Base-by-base conservation (phyloP, 352 stramenopile genomes). In the Pythium dissotocum region DNA sequence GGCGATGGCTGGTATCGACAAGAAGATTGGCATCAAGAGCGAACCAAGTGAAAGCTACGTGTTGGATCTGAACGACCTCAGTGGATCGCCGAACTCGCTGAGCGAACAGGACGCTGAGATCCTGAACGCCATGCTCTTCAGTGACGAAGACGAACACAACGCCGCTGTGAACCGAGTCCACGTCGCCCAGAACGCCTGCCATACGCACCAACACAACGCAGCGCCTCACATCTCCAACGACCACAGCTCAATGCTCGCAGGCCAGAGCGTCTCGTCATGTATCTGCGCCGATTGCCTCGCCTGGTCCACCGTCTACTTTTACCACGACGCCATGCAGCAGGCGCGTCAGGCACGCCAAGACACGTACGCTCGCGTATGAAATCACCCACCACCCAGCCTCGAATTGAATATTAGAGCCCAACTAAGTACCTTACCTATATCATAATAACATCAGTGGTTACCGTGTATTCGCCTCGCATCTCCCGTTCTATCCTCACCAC, bases 61-160 rank as follows among this genome's bases (percentile, higher is more conserved):
- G 18, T 3, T 61, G 7, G 33, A 51, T 52, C 63, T 69, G 30
- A 6, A 56, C 6, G 63, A 69, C 33, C 54, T 46, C 6, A 46
- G 51, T 18, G 61, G 61, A 24, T 68, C 63, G 6, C 55, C 53
- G 18, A 49, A 69, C 40, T 52, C 55, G 24, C 54, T 62, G 8
- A 69, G 63, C n/a, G 63, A 69, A 12, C 53, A 63, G 14, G 63
- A 69, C 63, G 54, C 63, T 4, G 55, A 49, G 57, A 71, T 71
- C 36, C 40, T 66, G 8, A 66, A 61, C 56, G 58, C 64, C n/a
- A 60, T 66, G 56, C 51, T 71, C 13, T 66, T 71, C 48, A 46
- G 49, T 24, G 60, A 69, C 24, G 55, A 69, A 36, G 55, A 73
- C 28, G 49, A 64, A 18, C 48, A 51, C 1, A 38, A 13, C 38